Evolutionary conservation across 306 rosid genomes (phyloP).

Genomic region (Dalbergia cochinchinensis): DNA sequence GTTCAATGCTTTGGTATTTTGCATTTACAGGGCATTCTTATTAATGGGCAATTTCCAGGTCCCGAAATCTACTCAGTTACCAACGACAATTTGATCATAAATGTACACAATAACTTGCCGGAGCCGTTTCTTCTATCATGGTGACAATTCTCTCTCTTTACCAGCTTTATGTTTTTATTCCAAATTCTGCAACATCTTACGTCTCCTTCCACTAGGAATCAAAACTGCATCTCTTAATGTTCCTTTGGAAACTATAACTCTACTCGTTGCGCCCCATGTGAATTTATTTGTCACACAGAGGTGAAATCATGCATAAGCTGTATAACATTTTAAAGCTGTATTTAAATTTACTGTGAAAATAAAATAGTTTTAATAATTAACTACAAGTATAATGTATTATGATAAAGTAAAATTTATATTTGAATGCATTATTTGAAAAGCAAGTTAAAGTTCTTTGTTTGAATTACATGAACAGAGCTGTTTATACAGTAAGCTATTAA

Average conservation of each 20-base stretch:
- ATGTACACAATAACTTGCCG: constrained; percentile 74
- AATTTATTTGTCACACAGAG: not conserved
- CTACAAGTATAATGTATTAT: not conserved
- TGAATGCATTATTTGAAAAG: not conserved
- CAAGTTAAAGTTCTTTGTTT: not conserved
- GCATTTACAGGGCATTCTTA: constrained; percentile 75
- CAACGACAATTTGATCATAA: constrained; percentile 84
- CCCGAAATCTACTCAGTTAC: constrained; percentile 81
- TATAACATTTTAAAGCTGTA: not conserved
- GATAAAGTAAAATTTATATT: not conserved
- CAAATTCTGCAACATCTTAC: not conserved
- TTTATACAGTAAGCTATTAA: not conserved
- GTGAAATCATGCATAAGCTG: not conserved
- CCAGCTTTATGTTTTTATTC: not conserved
- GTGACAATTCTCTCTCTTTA: constrained; percentile 43
- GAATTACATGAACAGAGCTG: not conserved
- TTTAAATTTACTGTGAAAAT: not conserved
- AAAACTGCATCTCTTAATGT: not conserved
- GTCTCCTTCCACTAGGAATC: no score
- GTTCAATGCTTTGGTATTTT: constrained; percentile 3
- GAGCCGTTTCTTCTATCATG: constrained; percentile 91
- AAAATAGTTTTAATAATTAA: not conserved
- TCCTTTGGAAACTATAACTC: not conserved
- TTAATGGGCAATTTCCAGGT: constrained; percentile 91
- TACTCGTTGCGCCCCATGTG: not conserved